These are phyloP conservation scores for Vitis amurensis DNA, from an alignment of 164 flowering plant species.

Conservation along the genomic window DNA sequence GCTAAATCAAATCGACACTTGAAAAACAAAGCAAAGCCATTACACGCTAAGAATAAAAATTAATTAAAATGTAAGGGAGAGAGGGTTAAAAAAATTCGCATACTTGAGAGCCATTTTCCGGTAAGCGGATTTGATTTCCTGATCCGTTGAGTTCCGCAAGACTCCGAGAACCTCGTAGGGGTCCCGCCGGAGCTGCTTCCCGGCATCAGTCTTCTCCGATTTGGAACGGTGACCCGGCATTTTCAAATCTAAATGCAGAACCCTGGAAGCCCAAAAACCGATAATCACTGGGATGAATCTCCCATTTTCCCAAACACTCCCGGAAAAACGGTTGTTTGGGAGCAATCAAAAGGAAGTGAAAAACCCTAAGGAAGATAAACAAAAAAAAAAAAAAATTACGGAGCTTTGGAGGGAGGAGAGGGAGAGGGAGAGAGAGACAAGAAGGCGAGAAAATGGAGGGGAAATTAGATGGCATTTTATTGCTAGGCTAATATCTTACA, in stretches of 20 bases:
- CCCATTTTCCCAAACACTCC: slow-evolving; percentile 4
- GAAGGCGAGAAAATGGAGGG: slow-evolving; percentile 31
- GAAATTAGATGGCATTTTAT: slow-evolving; percentile 26
- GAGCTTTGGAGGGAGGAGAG: background rate
- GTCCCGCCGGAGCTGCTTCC: slow-evolving; percentile 59
- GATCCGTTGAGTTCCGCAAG: slow-evolving; percentile 69
- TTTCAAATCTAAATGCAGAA: slow-evolving; percentile 8
- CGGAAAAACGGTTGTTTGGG: background rate
- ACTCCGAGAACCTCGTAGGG: slow-evolving; percentile 89
- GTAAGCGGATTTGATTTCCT: slow-evolving; percentile 84
- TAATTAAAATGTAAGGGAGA: background rate
- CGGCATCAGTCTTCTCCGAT: slow-evolving; percentile 47
- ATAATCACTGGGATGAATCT: background rate
- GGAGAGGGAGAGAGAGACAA: slow-evolving; percentile 1
- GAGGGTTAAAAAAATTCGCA: slow-evolving; percentile 11
- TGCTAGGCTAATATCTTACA: background rate
- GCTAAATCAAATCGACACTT: background rate
- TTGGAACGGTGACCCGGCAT: slow-evolving; percentile 63
- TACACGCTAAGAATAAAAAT: background rate
- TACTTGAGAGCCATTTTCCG: slow-evolving; percentile 93
- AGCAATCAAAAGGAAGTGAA: no score
- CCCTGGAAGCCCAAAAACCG: slow-evolving; percentile 16
- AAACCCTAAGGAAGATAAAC: slow-evolving; percentile 10
- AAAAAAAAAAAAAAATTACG: slow-evolving; percentile 10
- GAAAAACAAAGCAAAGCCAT: background rate